A percentile compares a stretch with the other conserved stretches of the same genome.
Conservation (phyloP, 305 asterid genomes). For the Fraxinus greggii region DNA sequence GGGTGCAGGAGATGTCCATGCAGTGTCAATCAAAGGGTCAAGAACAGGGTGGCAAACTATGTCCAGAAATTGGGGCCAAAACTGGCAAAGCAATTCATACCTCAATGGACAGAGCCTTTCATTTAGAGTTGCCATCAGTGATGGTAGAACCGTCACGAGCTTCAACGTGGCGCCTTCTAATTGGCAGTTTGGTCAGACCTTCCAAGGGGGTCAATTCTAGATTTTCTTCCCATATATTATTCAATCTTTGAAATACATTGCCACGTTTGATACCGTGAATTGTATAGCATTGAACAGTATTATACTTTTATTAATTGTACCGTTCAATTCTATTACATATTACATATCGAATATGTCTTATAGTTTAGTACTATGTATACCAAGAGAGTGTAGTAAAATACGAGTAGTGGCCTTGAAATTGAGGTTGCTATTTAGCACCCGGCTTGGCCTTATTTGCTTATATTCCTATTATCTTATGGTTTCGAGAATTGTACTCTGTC, state of each 20-base stretch:
- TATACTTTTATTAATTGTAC: not conserved
- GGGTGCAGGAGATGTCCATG: conserved; percentile 38
- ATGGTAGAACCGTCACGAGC: conserved; percentile 35
- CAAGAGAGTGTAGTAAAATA: not conserved
- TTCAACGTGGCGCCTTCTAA: conserved; percentile 36
- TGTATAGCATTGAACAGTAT: not conserved
- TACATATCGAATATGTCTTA: not conserved
- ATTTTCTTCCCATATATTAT: not conserved
- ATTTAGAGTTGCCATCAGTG: conserved; percentile 40
- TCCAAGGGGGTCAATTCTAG: conserved; percentile 41
- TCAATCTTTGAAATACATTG: not conserved
- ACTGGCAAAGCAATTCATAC: conserved; percentile 44
- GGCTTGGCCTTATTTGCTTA: not conserved
- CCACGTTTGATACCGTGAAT: not conserved
- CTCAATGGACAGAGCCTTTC: conserved; percentile 45
- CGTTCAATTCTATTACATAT: not conserved
- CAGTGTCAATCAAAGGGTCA: conserved; percentile 48
- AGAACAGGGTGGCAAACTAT: conserved; percentile 39
- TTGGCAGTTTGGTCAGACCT: conserved; percentile 56
- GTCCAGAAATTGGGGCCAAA: conserved; percentile 59
- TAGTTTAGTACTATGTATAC: not conserved
- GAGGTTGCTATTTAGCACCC: conserved; percentile 8
- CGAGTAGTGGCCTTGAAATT: not conserved
- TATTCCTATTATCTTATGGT: not conserved
- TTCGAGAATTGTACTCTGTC: not conserved